Evolutionary conservation across 1,284 basidiomycete species (phyloP).

Genomic region (Rhodofomes roseus): DNA sequence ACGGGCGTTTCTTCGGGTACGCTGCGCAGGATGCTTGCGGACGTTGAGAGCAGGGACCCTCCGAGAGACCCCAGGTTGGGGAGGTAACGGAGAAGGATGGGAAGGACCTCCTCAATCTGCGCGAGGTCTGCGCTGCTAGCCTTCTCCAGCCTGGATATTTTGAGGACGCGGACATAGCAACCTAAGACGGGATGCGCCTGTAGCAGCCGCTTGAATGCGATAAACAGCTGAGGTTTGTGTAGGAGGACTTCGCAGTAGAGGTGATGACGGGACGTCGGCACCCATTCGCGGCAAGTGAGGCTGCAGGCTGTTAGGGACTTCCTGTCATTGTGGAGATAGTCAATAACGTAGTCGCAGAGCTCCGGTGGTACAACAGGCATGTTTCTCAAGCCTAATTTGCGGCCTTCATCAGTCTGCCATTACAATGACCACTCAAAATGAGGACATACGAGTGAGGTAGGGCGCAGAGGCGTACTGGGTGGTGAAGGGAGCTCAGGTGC

Average conservation of each 20-base stretch:
- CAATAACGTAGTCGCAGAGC: constrained; percentile 34
- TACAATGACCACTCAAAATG: not conserved
- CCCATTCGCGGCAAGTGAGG: constrained; percentile 33
- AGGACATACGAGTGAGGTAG: not conserved
- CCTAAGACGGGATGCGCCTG: constrained; percentile 18
- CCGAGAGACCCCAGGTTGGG: constrained; percentile 17
- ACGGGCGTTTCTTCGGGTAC: constrained; percentile 15
- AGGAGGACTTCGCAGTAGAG: constrained; percentile 29
- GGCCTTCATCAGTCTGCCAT: not conserved
- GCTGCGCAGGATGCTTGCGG: constrained; percentile 10
- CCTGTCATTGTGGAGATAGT: constrained; percentile 32
- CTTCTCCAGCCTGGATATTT: constrained; percentile 13
- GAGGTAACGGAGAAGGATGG: constrained; percentile 16
- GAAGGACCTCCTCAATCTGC: constrained; percentile 9
- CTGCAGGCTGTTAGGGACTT: constrained; percentile 29
- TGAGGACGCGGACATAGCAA: constrained; percentile 23
- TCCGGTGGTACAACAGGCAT: constrained; percentile 30
- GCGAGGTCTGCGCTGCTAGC: not conserved
- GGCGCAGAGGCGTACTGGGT: not conserved
- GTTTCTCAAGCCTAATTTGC: not conserved
- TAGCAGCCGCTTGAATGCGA: constrained; percentile 21
- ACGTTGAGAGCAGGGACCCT: constrained; percentile 18
- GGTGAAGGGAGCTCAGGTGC: not conserved
- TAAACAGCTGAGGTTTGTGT: constrained; percentile 11
- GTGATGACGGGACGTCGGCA: constrained; percentile 33